Conservation (phyloP, 805 yeast genomes). For the Komagataella populi region DNA sequence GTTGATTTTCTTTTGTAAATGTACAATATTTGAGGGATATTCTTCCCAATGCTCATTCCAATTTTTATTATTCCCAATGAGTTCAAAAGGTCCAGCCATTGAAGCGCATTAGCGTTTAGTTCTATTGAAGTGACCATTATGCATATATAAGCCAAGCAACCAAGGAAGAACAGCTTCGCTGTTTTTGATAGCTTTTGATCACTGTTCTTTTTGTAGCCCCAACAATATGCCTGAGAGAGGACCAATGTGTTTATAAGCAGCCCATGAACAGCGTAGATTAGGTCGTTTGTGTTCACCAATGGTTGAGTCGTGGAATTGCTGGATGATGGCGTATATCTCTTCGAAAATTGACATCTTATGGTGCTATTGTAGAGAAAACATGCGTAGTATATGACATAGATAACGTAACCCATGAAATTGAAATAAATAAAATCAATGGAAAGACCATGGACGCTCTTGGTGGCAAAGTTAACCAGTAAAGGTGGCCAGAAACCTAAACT, state of each 20-base stretch:
- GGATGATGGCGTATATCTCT: constrained; percentile 9
- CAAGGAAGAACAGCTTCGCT: constrained; percentile 7
- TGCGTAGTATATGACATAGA: constrained; percentile 17
- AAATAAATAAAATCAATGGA: constrained; percentile 20
- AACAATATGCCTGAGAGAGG: constrained; percentile 17
- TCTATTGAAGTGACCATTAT: constrained; percentile 7
- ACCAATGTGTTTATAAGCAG: constrained; percentile 13
- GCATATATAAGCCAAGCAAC: constrained; percentile 3
- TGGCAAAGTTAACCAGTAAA: constrained; percentile 14
- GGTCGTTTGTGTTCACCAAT: constrained; percentile 17
- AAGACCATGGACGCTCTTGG: constrained; percentile 20
- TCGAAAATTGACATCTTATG: constrained; percentile 16
- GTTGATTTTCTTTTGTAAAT: constrained; percentile 20
- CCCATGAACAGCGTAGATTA: constrained; percentile 17
- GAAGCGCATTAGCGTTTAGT: constrained; percentile 5
- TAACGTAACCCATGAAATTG: constrained; percentile 17
- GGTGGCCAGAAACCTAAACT: constrained; percentile 19
- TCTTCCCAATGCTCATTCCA: constrained; percentile 19
- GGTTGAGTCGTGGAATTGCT: constrained; percentile 7
- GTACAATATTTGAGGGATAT: constrained; percentile 20
- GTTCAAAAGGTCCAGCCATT: constrained; percentile 19
- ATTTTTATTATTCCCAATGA: constrained; percentile 19
- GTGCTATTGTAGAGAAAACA: constrained; percentile 8
- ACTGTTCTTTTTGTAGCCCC: constrained; percentile 19
- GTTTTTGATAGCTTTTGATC: constrained; percentile 13